Percentiles rank a stretch among this genome's conserved stretches.
phyloP scores from a whole-genome alignment of 768 basidiomycete genomes.

The Leucocoprinus birnbaumii region DNA sequence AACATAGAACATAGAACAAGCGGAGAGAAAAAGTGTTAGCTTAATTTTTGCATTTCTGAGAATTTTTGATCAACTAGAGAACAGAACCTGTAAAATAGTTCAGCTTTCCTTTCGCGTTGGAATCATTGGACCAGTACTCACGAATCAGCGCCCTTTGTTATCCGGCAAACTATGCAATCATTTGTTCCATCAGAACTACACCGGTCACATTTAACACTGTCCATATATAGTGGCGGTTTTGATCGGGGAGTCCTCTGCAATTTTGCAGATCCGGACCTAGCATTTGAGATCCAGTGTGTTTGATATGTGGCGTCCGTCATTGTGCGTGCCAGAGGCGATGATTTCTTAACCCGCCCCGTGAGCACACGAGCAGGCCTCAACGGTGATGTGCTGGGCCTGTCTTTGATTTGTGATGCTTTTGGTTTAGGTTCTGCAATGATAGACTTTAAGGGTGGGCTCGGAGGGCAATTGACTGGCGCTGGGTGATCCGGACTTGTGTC shows the following conservation, averaged over 20 bases:
- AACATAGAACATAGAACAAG: too few relatives aligned
- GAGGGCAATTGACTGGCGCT: neutral
- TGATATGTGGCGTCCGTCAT: slow-evolving; percentile 1
- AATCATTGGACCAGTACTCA: neutral
- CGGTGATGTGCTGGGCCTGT: neutral
- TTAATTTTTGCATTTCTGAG: too few relatives aligned
- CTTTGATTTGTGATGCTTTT: neutral
- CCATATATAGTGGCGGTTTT: neutral
- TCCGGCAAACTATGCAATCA: slow-evolving; percentile 3
- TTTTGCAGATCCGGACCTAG: neutral
- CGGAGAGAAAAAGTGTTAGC: too few relatives aligned
- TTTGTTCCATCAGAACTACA: neutral
- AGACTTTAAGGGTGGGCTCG: neutral
- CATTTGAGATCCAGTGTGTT: neutral
- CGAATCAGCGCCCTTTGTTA: neutral
- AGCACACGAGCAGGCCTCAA: neutral
- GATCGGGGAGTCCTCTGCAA: neutral
- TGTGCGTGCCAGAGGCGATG: neutral
- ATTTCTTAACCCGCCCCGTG: neutral
- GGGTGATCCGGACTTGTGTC: neutral
- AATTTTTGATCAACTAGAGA: too few relatives aligned
- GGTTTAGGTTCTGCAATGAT: neutral
- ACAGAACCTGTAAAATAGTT: too few relatives aligned
- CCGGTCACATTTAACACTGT: neutral
- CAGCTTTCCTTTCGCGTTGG: too few relatives aligned